Conservation (phyloP, 768 basidiomycete species). For the Termitomyces sp. region DNA sequence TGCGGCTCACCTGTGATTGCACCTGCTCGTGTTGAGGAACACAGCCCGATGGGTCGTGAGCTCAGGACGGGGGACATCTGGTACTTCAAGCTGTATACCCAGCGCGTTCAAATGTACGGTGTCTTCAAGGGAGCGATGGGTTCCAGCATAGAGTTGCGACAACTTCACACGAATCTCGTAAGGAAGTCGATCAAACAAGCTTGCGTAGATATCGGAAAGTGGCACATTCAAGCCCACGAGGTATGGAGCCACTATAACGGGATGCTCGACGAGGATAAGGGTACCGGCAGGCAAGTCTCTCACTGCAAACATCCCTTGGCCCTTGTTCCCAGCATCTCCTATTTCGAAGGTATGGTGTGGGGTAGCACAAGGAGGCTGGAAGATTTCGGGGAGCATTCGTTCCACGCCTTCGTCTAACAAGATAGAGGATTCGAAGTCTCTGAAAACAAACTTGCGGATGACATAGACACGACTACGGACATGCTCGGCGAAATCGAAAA, state of each 20-base stretch:
- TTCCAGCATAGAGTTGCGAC: constrained; percentile 9
- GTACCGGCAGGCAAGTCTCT: constrained; percentile 27
- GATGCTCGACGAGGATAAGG: constrained; percentile 35
- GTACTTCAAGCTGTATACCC: constrained; percentile 25
- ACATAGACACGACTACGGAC: constrained; percentile 21
- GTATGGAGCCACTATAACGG: constrained; percentile 35
- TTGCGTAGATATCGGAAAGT: constrained; percentile 27
- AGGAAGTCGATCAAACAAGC: constrained; percentile 25
- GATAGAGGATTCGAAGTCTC: constrained; percentile 18
- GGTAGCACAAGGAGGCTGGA: constrained; percentile 2
- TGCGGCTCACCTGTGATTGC: constrained; percentile 38
- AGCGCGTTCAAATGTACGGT: constrained; percentile 30
- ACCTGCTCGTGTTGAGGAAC: constrained; percentile 31
- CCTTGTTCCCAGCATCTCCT: constrained; percentile 25
- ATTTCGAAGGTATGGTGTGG: constrained; percentile 17
- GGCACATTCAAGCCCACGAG: constrained; percentile 23
- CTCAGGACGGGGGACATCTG: constrained; percentile 18
- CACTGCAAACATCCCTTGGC: constrained; percentile 33
- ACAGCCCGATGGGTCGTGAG: constrained; percentile 29
- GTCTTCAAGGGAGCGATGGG: constrained; percentile 17
- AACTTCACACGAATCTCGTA: constrained; percentile 21
- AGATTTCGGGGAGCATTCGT: constrained; percentile 19
- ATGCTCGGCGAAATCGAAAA: constrained; percentile 24
- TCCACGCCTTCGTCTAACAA: constrained; percentile 29
- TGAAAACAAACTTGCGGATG: constrained; percentile 18